Conservation (phyloP, 768 basidiomycete genomes). For the Candolleomyces aberdarensis region DNA sequence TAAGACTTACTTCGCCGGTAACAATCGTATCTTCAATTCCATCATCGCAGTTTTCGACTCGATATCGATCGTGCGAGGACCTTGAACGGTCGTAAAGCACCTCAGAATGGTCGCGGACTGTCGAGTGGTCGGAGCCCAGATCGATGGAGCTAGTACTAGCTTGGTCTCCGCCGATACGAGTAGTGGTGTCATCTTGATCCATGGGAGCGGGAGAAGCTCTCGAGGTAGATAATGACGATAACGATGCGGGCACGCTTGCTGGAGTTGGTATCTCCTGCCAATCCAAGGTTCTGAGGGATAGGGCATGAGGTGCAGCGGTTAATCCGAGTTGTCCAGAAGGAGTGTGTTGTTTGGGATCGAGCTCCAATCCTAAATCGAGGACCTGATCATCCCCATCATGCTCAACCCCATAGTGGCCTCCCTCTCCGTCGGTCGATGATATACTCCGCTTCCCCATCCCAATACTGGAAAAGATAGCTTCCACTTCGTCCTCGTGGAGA, state of each 20-base stretch:
- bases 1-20: slow-evolving; percentile 49
- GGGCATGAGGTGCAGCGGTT: too few species aligned
- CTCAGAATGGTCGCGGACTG: too few species aligned
- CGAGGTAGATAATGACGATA: too few species aligned
- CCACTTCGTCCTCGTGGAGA: slow-evolving; percentile 2
- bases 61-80: not conserved
- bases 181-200: too few species aligned
- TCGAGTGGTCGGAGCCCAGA: too few species aligned
- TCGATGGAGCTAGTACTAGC: too few species aligned
- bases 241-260: too few species aligned
- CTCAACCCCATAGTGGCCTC: slow-evolving; percentile 24
- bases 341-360: slow-evolving; percentile 12
- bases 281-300: too few species aligned
- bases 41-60: slow-evolving; percentile 26
- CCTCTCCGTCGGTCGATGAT: slow-evolving; percentile 19
- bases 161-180: too few species aligned
- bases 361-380: slow-evolving; percentile 22
- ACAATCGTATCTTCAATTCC: slow-evolving; percentile 62
- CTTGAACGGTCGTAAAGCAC: not conserved
- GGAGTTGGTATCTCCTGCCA: too few species aligned
- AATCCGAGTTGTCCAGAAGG: not conserved
- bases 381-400: slow-evolving; percentile 16
- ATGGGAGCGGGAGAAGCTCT: not conserved
- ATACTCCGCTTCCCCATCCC: slow-evolving; percentile 6
- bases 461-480: slow-evolving; percentile 12